A percentile compares a stretch with the other conserved stretches of the same genome.
These are phyloP conservation scores for Rhodotorula diobovata DNA, from an alignment of 768 basidiomycete species.

Conservation along the genomic window DNA sequence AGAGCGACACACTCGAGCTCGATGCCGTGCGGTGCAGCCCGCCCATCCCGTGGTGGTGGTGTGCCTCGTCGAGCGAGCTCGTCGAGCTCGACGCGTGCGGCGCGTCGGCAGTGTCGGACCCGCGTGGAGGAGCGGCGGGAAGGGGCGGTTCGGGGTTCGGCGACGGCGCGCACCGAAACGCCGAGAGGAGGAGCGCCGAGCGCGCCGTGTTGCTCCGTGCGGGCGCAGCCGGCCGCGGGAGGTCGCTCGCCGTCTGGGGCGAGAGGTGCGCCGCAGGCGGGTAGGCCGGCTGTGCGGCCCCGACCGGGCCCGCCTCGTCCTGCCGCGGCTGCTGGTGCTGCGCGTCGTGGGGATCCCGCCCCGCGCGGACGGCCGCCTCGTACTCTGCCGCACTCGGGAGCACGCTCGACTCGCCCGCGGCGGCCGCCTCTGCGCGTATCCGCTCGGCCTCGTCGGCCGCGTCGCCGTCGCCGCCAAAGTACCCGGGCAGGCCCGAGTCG, in stretches of 20 bases:
- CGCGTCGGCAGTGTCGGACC: not conserved
- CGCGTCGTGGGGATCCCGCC: not conserved
- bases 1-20: not conserved
- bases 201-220: not conserved
- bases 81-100: not conserved
- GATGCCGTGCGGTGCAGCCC: not conserved
- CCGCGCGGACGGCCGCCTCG: constrained; percentile 6
- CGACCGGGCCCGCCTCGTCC: too few relatives aligned
- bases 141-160: not conserved
- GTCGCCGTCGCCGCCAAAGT: not conserved
- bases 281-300: not conserved
- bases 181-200: not conserved
- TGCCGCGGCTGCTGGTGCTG: too few relatives aligned
- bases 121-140: too few relatives aligned
- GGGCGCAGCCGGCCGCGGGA: not conserved
- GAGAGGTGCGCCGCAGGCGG: not conserved
- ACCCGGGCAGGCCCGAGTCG: constrained; percentile 6
- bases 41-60: too few relatives aligned
- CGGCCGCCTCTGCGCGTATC: constrained; percentile 2
- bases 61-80: not conserved
- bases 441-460: constrained; percentile 17
- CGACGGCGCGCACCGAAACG: not conserved
- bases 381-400: constrained; percentile 7
- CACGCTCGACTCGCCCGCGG: not conserved
- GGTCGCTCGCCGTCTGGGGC: not conserved